Base-by-base conservation (phyloP, 2,329 filamentous ascomycete species). In the Penicillium sp. region DNA sequence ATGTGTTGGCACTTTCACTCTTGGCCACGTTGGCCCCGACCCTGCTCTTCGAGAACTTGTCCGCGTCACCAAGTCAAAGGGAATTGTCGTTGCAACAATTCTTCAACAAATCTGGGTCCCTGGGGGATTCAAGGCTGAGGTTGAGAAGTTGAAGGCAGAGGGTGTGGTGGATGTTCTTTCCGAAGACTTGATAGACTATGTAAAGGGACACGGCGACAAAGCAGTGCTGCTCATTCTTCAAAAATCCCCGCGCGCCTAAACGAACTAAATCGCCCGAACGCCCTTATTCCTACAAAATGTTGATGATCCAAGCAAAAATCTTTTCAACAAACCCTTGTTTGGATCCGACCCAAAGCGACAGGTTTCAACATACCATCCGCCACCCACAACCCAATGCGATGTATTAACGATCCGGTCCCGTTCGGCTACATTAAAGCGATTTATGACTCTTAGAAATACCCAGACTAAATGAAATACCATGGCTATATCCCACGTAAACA, bases 1-100 rank as follows among this genome's bases (percentile, higher is more conserved):
- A 1, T 84, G 81, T 66, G 75, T 78, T 20, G 81, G 81, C 21
- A 83, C 80, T 2, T 75, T 84, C 54, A 84, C 82, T 0, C 73
- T 77, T 46, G 80, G 79, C 9, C 81, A 84, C 55, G 76, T 84
- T 29, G 81, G 80, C 1, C 80, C 81, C 0, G 64, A 68, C 36
- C 65, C 65, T 12, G 77, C 77, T 3, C 58, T 84, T 33, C 63
- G 70, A 18, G 81, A 84, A 60, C 77, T 84, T 42, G 69, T 80
- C 20, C 69, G 81, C 8, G 62, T 84, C 3, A 68, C 75, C 24
- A 79, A 77, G 65, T 69, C 58, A 9, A 71, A 70, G 4, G 81
- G 81, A 1, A 60, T 80, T 29, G 63, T 83, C 20, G 76, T 81
- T 27, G 78, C 78, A 2, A 83, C 80, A 1, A 71, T 84, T 4